These are phyloP conservation scores for Neospora caninum DNA, from an alignment of 169 alveolate genomes.

Conservation along the genomic window DNA sequence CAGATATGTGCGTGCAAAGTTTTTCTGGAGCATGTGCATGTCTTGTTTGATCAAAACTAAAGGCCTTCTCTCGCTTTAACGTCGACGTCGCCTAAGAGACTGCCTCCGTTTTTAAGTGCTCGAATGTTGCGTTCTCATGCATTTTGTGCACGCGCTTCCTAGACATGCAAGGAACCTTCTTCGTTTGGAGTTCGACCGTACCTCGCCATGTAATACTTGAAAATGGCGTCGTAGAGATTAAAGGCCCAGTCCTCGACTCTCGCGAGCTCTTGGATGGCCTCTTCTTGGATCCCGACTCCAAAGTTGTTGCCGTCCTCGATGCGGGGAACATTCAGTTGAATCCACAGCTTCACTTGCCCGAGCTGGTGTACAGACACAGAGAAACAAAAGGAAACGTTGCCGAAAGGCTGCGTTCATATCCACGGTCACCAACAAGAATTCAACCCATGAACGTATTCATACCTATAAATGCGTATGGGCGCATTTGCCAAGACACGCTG, in stretches of 20 bases:
- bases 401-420: not conserved
- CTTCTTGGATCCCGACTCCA: slow-evolving; percentile 92
- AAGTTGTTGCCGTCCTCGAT: slow-evolving; percentile 91
- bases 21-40: too few species aligned
- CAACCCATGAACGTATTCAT: not conserved
- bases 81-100: too few species aligned
- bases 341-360: slow-evolving; percentile 88
- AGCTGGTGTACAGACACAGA: slow-evolving; percentile 54
- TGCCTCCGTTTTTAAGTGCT: too few species aligned
- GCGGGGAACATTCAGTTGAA: slow-evolving; percentile 88
- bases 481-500: not conserved
- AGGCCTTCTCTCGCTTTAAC: too few species aligned
- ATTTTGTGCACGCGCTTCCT: too few species aligned
- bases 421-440: not conserved
- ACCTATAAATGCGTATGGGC: not conserved
- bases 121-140: not conserved
- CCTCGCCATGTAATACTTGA: slow-evolving; percentile 85
- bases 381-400: not conserved
- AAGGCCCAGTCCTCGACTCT: slow-evolving; percentile 90
- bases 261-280: slow-evolving; percentile 89
- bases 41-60: too few species aligned
- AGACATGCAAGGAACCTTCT: not conserved
- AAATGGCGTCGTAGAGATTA: slow-evolving; percentile 84
- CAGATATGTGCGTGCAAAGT: too few species aligned
- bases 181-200: not conserved